Evolutionary conservation across 1,284 basidiomycete species (phyloP).

Genomic region (Schizophyllum commune): DNA sequence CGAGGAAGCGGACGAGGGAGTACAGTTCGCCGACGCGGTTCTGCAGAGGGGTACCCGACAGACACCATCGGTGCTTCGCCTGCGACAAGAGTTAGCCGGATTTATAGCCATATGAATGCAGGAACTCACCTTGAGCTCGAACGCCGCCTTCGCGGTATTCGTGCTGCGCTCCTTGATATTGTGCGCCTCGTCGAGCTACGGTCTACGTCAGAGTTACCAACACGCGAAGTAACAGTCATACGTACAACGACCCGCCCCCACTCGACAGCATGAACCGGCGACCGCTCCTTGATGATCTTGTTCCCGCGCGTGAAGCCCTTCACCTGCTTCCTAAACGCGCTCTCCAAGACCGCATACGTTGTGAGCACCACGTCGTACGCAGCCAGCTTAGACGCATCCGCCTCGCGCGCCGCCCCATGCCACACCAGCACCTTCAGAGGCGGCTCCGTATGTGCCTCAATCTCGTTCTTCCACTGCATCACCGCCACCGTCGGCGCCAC

Average conservation of each 20-base stretch:
- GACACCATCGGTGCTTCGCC: constrained; percentile 86
- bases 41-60: constrained; percentile 97
- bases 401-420: constrained; percentile 77
- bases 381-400: constrained; percentile 59
- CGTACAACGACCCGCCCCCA: constrained; percentile 79
- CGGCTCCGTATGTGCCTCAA: constrained; percentile 73
- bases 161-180: constrained; percentile 95
- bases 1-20: constrained; percentile 89
- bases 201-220: constrained; percentile 8
- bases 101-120: not conserved
- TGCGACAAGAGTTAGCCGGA: not conserved
- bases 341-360: constrained; percentile 83
- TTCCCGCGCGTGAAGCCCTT: constrained; percentile 87
- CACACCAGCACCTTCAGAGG: constrained; percentile 77
- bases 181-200: constrained; percentile 92
- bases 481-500: constrained; percentile 95
- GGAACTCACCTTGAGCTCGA: constrained; percentile 54
- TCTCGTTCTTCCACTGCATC: constrained; percentile 98
- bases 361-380: constrained; percentile 86
- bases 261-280: constrained; percentile 76
- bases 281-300: constrained; percentile 82
- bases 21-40: constrained; percentile 98
- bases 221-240: no score
- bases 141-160: constrained; percentile 95
- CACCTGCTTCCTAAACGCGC: constrained; percentile 31